Base-by-base conservation (phyloP, 2,329 filamentous ascomycete species). In the Cercospora sp. region DNA sequence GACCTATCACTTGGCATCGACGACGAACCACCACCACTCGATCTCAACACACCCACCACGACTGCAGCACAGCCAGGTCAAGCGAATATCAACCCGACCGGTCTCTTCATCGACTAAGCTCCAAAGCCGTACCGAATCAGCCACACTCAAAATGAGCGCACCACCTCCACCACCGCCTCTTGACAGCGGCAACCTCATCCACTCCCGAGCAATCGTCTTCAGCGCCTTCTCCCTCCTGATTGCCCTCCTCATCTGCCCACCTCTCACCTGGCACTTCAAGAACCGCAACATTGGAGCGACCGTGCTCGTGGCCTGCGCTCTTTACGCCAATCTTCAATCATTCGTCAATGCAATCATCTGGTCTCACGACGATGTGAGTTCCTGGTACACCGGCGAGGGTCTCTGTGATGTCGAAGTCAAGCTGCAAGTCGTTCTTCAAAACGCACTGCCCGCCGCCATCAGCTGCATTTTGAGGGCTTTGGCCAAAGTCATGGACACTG, bases 391-490 rank as follows among this genome's bases (percentile, higher is more conserved):
- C 67, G 90, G 90, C 4, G 74, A 77, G 5, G 84, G 83, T 2
- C 84, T 89, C 67, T 92, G 90, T 78, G 89, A 92, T 76, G 79
- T 91, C 60, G 83, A 90, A 72, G 81, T 85, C 64, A 88, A 89
- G 69, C 74, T 91, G 37, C 82, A 85, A 67, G 80, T 86, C 26
- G 87, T 85, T 3, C 79, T 82, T 8, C 81, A 82, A 18, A 81
- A 87, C 0, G 87, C 84, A 1, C 77, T 87, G 16, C 80, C 86
- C 3, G 84, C 85, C 8, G 81, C 84, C 6, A 75, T 88, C 8
- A 78, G 83, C 26, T 87, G 88, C 74, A 86, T 91, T 61, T 85
- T 90, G 67, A 83, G 87, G 59, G 85, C 83, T 58, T 82, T 91
- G 16, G 87, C 88, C 12, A 79, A 78, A 21, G 87, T 89, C 37